Evolutionary conservation across 2,329 filamentous ascomycete genomes (phyloP).

Genomic region (Ophiognomonia clavigignenti-juglandacearum): DNA sequence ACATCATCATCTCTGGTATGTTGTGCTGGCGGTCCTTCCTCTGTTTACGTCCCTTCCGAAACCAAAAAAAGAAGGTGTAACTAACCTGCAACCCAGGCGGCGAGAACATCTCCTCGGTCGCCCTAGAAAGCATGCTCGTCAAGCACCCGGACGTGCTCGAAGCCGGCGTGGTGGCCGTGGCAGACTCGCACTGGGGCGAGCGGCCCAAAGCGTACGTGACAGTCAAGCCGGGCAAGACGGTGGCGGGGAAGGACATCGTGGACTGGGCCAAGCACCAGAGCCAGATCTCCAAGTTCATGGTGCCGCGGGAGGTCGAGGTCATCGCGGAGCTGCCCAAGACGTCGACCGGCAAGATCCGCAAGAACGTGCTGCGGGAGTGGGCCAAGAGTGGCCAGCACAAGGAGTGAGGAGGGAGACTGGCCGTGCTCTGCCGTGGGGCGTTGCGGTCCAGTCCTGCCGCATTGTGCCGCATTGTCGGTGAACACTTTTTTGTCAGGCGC

Average conservation of each 20-base stretch:
- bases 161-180: constrained; percentile 82
- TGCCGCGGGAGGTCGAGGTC: constrained; percentile 66
- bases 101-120: constrained; percentile 94
- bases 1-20: constrained; percentile 93
- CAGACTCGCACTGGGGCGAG: constrained; percentile 91
- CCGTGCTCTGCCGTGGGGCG: too few relatives aligned
- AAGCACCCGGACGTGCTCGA: constrained; percentile 88
- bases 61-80: too few relatives aligned
- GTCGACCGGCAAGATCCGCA: constrained; percentile 92
- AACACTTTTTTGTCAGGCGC: too few relatives aligned
- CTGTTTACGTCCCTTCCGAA: constrained; percentile 1
- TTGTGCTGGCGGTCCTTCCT: constrained; percentile 7
- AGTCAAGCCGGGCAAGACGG: constrained; percentile 58
- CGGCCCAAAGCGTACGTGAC: constrained; percentile 93
- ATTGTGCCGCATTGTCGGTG: too few relatives aligned
- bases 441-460: too few relatives aligned
- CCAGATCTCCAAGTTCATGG: constrained; percentile 88
- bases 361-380: constrained; percentile 89
- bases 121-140: constrained; percentile 83
- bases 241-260: constrained; percentile 59
- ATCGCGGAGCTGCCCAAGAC: constrained; percentile 88
- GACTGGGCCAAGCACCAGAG: constrained; percentile 79
- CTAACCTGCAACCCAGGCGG: constrained; percentile 55
- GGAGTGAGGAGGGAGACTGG: background rate
- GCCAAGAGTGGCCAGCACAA: constrained; percentile 44